Percentiles rank a stretch among this genome's conserved stretches.
Evolutionary conservation across 106 monocot genomes (phyloP).

Genomic region (Phalaenopsis equestris): DNA sequence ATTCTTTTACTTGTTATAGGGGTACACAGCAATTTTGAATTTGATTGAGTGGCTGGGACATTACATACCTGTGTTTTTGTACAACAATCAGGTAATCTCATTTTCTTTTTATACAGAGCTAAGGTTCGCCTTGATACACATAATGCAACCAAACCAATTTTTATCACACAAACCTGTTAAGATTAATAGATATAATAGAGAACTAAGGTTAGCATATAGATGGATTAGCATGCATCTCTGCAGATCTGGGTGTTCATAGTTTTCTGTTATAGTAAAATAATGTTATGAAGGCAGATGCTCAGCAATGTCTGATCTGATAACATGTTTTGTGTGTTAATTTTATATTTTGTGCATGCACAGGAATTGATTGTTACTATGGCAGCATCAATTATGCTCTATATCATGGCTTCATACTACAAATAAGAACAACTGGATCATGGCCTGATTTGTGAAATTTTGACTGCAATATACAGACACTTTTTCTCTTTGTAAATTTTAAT

Average conservation of each 20-base stretch:
- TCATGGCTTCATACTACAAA: conserved; percentile 78
- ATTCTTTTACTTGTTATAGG: conserved; percentile 30
- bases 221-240: too few species aligned
- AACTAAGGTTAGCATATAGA: too few species aligned
- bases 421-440: conserved; percentile 8
- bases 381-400: conserved; percentile 54
- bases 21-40: conserved; percentile 69
- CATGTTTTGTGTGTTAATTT: background rate
- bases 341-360: background rate
- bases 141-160: too few species aligned
- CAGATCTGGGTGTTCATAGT: too few species aligned
- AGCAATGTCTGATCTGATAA: too few species aligned
- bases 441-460: background rate
- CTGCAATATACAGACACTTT: background rate
- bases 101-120: background rate
- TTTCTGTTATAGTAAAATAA: too few species aligned
- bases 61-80: conserved; percentile 61
- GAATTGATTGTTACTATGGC: conserved; percentile 48
- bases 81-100: conserved; percentile 72
- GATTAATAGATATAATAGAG: too few species aligned
- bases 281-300: too few species aligned
- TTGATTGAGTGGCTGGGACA: conserved; percentile 55
- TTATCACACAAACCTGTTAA: too few species aligned
- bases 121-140: background rate
- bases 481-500: background rate